Evolutionary conservation across 768 basidiomycete genomes (phyloP).

Genomic region (Leccinum aurantiacum): DNA sequence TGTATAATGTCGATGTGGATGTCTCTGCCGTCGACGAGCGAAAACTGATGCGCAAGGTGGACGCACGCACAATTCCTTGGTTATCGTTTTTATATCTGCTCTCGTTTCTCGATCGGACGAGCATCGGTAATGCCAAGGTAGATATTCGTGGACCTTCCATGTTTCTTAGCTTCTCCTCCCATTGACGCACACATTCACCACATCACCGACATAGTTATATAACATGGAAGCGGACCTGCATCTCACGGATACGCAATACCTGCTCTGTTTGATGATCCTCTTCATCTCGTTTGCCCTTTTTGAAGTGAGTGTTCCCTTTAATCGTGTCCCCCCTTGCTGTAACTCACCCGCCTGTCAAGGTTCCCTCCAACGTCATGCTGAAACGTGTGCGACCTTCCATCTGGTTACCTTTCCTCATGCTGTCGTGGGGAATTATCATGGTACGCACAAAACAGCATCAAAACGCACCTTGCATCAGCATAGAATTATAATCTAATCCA

Average conservation of each 20-base stretch:
- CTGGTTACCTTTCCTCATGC: conserved; percentile 74
- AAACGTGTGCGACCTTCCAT: conserved; percentile 74
- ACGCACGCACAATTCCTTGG: conserved; percentile 65
- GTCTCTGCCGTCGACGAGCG: conserved; percentile 64
- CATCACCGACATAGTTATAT: conserved; percentile 50
- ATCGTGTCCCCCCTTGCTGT: background rate
- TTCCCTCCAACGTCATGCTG: conserved; percentile 71
- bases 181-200: background rate
- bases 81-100: conserved; percentile 73
- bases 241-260: conserved; percentile 65
- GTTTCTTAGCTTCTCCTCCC: background rate
- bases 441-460: conserved; percentile 31
- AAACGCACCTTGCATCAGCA: background rate
- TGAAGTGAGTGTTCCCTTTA: conserved; percentile 42
- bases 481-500: conserved; percentile 1
- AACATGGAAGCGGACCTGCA: conserved; percentile 56
- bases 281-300: conserved; percentile 69
- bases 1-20: conserved; percentile 50
- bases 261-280: conserved; percentile 59
- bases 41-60: conserved; percentile 69
- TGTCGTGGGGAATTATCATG: conserved; percentile 76
- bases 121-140: conserved; percentile 45
- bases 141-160: background rate
- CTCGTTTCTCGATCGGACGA: conserved; percentile 64
- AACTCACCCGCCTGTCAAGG: conserved; percentile 28